Evolutionary conservation across 2,329 filamentous ascomycete species (phyloP).

Genomic region (Lachnellula occidentalis): DNA sequence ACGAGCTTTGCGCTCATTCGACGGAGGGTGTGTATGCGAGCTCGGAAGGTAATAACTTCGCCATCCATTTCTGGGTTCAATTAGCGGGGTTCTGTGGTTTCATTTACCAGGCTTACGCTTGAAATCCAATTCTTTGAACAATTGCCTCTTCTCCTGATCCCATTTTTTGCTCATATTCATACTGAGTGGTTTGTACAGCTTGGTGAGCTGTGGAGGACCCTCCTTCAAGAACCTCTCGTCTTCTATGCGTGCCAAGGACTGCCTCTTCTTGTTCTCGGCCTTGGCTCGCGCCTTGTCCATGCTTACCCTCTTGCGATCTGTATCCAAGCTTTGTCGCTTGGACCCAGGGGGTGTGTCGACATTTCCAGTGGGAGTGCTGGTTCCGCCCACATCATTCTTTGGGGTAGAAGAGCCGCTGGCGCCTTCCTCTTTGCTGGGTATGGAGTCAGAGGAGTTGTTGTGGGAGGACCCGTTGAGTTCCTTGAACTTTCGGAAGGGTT

Average conservation of each 20-base stretch:
- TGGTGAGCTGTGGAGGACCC: constrained; percentile 25
- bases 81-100: not conserved
- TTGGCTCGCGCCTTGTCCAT: constrained; percentile 25
- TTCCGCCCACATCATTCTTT: constrained; percentile 1
- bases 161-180: constrained; percentile 32
- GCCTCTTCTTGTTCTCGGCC: constrained; percentile 23
- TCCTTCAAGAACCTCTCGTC: constrained; percentile 27
- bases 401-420: constrained; percentile 3
- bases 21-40: constrained; percentile 71
- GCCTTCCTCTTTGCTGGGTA: constrained; percentile 13
- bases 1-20: constrained; percentile 77
- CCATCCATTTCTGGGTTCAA: constrained; percentile 22
- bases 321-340: constrained; percentile 22
- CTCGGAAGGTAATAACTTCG: constrained; percentile 48
- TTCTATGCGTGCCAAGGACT: constrained; percentile 26
- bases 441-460: constrained; percentile 5
- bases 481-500: constrained; percentile 24
- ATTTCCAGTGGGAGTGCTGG: constrained; percentile 6
- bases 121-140: constrained; percentile 30
- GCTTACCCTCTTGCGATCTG: constrained; percentile 20
- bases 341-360: not conserved
- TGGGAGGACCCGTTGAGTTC: constrained; percentile 4
- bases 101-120: constrained; percentile 15
- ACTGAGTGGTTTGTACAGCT: constrained; percentile 29
- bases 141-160: constrained; percentile 25